Conservation (phyloP, 257 asterid genomes). For the Apocynum venetum region DNA sequence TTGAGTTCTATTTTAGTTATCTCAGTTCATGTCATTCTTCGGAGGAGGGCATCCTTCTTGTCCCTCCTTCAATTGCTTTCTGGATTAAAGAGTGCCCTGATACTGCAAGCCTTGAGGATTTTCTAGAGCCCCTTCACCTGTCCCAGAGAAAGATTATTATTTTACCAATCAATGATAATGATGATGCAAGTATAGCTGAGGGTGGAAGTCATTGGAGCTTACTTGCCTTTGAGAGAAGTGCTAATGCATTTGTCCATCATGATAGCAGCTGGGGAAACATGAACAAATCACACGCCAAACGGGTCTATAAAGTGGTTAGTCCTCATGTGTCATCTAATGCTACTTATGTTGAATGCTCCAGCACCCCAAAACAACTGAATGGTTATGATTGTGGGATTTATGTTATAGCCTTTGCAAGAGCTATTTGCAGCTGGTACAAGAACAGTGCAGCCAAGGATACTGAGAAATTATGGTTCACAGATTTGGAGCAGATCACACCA, state of each 20-base stretch:
- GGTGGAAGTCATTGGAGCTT: constrained; percentile 88
- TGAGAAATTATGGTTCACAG: constrained; percentile 44
- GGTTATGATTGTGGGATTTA: constrained; percentile 84
- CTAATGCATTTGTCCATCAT: constrained; percentile 64
- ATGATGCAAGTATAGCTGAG: constrained; percentile 51
- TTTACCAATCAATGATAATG: constrained; percentile 76
- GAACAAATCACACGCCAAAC: constrained; percentile 39
- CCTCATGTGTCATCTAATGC: constrained; percentile 28
- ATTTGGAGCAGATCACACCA: constrained; percentile 49
- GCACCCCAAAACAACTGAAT: constrained; percentile 46
- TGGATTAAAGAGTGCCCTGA: constrained; percentile 86
- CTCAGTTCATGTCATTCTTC: constrained; percentile 44
- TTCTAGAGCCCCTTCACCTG: constrained; percentile 63
- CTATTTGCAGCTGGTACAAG: constrained; percentile 55
- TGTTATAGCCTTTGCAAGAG: constrained; percentile 58
- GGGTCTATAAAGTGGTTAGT: constrained; percentile 37
- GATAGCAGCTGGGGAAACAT: constrained; percentile 45
- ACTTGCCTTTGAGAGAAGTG: constrained; percentile 52
- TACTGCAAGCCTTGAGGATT: constrained; percentile 43
- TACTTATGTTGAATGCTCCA: constrained; percentile 33
- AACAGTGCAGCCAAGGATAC: constrained; percentile 24
- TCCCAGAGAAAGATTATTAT: constrained; percentile 48
- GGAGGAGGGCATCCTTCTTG: constrained; percentile 55
- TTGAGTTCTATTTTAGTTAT: constrained; percentile 78
- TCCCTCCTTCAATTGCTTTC: constrained; percentile 72